Conservation (phyloP, 139 green algal species). For the Medakamo hakoo region DNA sequence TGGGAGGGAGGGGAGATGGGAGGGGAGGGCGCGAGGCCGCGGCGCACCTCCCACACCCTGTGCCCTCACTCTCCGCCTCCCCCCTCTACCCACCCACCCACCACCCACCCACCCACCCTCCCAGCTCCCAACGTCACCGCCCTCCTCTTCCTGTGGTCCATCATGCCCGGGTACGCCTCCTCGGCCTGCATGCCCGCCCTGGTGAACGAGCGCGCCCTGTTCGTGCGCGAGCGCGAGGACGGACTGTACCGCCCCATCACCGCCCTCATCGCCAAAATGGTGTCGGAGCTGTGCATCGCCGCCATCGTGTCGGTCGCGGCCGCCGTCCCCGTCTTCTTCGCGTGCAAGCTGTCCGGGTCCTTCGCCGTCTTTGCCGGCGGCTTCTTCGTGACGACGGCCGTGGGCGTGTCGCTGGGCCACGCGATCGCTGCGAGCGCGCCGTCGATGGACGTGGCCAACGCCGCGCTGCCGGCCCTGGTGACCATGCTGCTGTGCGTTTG, state of each 20-base stretch:
- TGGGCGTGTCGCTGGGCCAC: slow-evolving; percentile 8
- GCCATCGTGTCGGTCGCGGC: slow-evolving; percentile 10
- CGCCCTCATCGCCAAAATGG: slow-evolving; percentile 4
- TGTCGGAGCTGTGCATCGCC: slow-evolving; percentile 17
- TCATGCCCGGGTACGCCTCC: slow-evolving; percentile 5
- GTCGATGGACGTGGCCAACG: slow-evolving; percentile 14
- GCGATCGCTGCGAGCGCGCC: slow-evolving; percentile 5
- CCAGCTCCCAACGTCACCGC: slow-evolving; percentile 2
- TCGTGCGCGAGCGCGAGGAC: slow-evolving; percentile 10
- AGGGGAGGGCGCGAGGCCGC: too few species aligned
- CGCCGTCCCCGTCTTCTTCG: slow-evolving; percentile 35
- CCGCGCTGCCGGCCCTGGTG: slow-evolving; percentile 2
- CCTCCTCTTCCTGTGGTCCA: slow-evolving; percentile 7
- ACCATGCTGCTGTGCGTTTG: slow-evolving; percentile 1
- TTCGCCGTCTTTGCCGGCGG: slow-evolving; percentile 16
- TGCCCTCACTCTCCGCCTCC: too few species aligned
- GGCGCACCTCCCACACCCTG: too few species aligned
- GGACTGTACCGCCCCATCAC: slow-evolving; percentile 8
- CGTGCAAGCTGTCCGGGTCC: slow-evolving; percentile 32
- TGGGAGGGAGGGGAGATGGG: too few species aligned
- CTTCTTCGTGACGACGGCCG: slow-evolving; percentile 8
- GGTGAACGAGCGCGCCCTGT: slow-evolving; percentile 4
- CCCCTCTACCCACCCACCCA: too few species aligned
- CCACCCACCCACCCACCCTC: too few species aligned
- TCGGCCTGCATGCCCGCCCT: slow-evolving; percentile 6